Evolutionary conservation across 768 basidiomycete species (phyloP).

Genomic region (Bullera alba): DNA sequence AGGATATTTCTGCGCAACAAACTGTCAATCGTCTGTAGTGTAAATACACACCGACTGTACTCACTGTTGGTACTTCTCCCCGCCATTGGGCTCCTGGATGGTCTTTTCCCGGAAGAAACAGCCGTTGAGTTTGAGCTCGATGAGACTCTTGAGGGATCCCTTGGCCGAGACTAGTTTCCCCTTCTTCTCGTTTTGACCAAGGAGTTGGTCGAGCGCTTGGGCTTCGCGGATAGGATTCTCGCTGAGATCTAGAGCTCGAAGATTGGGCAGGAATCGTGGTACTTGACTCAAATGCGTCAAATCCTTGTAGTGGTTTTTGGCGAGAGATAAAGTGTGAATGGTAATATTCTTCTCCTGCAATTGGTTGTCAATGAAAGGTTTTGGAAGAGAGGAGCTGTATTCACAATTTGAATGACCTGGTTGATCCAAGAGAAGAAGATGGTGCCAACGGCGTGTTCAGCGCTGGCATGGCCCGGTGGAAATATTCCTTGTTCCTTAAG

Average conservation of each 20-base stretch:
- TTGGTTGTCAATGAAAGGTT: not conserved
- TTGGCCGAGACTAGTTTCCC: constrained; percentile 34
- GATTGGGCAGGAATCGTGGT: constrained; percentile 62
- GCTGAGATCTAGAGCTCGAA: constrained; percentile 42
- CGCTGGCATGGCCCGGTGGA: constrained; percentile 63
- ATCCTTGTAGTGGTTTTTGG: constrained; percentile 63
- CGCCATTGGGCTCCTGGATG: constrained; percentile 57
- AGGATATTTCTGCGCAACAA: constrained; percentile 67
- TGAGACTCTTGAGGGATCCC: constrained; percentile 33
- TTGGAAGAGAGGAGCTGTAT: not conserved
- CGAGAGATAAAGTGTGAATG: constrained; percentile 66
- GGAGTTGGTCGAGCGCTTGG: constrained; percentile 67
- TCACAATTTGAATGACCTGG: constrained; percentile 27
- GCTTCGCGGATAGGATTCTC: constrained; percentile 66
- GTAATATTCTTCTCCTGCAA: constrained; percentile 3
- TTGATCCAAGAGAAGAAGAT: constrained; percentile 67
- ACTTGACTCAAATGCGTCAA: constrained; percentile 60
- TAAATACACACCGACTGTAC: constrained; percentile 48
- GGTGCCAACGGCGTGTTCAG: constrained; percentile 54
- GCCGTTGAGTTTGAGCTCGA: constrained; percentile 39
- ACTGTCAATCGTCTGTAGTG: not conserved
- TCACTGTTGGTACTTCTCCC: constrained; percentile 59
- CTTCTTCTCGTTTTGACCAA: constrained; percentile 58
- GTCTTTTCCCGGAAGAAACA: constrained; percentile 32
- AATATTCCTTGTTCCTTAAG: constrained; percentile 64